phyloP scores from a whole-genome alignment of 331 rosid species.

The Quercus phellos region DNA sequence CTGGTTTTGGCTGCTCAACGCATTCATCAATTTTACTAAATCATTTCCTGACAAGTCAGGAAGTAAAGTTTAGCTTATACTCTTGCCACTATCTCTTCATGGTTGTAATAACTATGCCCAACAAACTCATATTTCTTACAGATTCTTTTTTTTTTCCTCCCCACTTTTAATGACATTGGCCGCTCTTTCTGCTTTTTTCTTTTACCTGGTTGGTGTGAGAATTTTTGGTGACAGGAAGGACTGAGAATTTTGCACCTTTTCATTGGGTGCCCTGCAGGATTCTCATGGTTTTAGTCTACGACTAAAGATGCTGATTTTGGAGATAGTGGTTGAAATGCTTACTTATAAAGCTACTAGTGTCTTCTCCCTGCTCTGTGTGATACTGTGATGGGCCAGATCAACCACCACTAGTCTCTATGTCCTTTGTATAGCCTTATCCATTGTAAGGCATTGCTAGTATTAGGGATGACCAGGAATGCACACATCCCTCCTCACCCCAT shows the following conservation, averaged over 20 bases:
- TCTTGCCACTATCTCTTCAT: background rate
- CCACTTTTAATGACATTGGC: background rate
- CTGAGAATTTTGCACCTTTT: background rate
- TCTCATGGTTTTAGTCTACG: background rate
- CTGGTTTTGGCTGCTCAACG: background rate
- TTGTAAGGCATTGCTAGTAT: background rate
- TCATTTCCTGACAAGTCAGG: background rate
- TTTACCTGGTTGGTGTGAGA: background rate
- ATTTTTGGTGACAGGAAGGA: background rate
- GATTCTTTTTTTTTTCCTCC: background rate
- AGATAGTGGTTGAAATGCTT: background rate
- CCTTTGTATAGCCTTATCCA: background rate
- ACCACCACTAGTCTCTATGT: background rate
- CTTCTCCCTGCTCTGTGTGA: background rate
- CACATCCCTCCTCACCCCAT: background rate
- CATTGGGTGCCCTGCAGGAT: background rate
- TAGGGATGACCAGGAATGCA: background rate
- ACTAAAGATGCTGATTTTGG: background rate
- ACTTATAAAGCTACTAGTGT: background rate
- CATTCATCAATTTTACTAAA: background rate
- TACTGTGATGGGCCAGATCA: background rate
- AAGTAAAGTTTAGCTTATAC: background rate
- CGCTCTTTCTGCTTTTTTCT: background rate
- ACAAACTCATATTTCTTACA: background rate
- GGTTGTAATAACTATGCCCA: background rate